Conservation (phyloP, 106 monocot genomes). For the Apostasia shenzhenica region DNA sequence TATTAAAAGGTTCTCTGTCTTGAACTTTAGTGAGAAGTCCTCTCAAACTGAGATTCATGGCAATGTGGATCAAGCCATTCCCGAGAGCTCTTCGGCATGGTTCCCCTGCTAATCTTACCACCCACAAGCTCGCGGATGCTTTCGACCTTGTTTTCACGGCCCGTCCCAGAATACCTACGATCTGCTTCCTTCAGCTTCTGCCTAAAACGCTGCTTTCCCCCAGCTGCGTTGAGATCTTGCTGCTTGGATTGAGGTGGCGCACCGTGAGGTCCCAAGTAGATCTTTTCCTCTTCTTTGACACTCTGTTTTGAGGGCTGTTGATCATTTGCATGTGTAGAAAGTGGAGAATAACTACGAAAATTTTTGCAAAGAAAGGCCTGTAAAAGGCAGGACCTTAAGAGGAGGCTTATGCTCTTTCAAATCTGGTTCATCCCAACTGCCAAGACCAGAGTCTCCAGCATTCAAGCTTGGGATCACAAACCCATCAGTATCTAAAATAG, state of each 20-base stretch:
- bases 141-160: slow-evolving; percentile 52
- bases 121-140: slow-evolving; percentile 47
- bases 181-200: slow-evolving; percentile 77
- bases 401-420: slow-evolving; percentile 38
- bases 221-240: slow-evolving; percentile 21
- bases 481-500: slow-evolving; percentile 59
- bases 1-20: neutral
- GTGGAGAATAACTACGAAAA: neutral
- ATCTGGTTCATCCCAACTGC: slow-evolving; percentile 23
- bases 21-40: slow-evolving; percentile 19
- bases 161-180: slow-evolving; percentile 27
- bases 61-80: slow-evolving; percentile 92
- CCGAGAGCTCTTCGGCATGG: slow-evolving; percentile 33
- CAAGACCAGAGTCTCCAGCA: slow-evolving; percentile 32
- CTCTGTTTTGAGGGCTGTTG: slow-evolving; percentile 12
- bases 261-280: slow-evolving; percentile 90
- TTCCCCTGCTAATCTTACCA: slow-evolving; percentile 2
- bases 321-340: neutral
- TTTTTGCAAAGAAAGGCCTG: neutral
- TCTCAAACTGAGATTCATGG: slow-evolving; percentile 68
- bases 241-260: slow-evolving; percentile 63
- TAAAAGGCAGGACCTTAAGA: slow-evolving; percentile 21
- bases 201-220: slow-evolving; percentile 50
- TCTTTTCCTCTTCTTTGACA: slow-evolving; percentile 52
- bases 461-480: slow-evolving; percentile 76